Conservation (phyloP, 2,329 filamentous ascomycete genomes). For the Colletotrichum gloeosporioides region DNA sequence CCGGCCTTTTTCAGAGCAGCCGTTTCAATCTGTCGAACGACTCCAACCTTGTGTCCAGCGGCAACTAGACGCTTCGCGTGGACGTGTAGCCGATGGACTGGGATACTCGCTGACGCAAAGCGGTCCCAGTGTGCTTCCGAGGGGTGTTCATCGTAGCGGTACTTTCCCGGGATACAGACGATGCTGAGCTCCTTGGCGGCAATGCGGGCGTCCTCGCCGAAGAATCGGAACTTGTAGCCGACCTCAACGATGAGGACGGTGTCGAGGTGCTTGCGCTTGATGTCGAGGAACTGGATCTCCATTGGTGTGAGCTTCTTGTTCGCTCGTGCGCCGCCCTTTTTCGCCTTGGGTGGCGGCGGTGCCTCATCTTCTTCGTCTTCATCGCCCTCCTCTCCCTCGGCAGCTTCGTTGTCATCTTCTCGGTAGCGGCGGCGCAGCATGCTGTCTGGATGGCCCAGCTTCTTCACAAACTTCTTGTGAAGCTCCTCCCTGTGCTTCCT, state of each 20-base stretch:
- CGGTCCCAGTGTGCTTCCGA: constrained; percentile 91
- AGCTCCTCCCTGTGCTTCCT: constrained; percentile 70
- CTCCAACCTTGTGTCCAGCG: constrained; percentile 94
- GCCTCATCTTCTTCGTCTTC: constrained; percentile 63
- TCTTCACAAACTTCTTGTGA: constrained; percentile 87
- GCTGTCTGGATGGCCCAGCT: constrained; percentile 86
- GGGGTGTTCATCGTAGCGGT: constrained; percentile 90
- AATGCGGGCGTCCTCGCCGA: constrained; percentile 89
- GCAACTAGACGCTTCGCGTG: constrained; percentile 92
- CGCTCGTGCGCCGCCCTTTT: constrained; percentile 61
- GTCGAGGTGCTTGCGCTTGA: constrained; percentile 90
- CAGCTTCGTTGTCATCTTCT: constrained; percentile 57
- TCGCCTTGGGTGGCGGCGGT: constrained; percentile 56
- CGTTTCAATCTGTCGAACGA: constrained; percentile 93
- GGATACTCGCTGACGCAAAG: constrained; percentile 96
- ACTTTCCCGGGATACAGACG: constrained; percentile 94
- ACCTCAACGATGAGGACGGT: constrained; percentile 92
- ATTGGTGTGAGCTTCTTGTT: constrained; percentile 89
- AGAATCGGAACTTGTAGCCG: constrained; percentile 97
- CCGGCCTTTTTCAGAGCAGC: constrained; percentile 94
- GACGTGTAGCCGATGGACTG: constrained; percentile 87
- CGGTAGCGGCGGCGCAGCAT: constrained; percentile 69
- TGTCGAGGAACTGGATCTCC: constrained; percentile 91
- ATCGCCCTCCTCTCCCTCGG: constrained; percentile 59
- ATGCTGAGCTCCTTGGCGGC: constrained; percentile 93